Base-by-base conservation (phyloP, 2,329 filamentous ascomycete genomes). In the Fusarium newnesense region DNA sequence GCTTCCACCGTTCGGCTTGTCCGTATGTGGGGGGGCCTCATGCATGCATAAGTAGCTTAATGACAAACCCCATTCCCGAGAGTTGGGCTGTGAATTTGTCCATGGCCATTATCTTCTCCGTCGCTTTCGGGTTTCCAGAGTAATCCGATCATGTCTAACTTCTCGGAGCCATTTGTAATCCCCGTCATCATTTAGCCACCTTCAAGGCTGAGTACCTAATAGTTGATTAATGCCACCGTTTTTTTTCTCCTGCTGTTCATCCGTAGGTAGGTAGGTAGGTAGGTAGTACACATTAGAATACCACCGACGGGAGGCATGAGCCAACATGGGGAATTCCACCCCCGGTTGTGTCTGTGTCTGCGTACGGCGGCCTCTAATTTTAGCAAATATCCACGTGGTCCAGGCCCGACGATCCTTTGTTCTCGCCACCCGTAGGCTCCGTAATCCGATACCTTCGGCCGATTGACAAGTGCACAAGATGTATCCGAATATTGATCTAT, bases 1-100 rank as follows among this genome's bases (percentile, higher is more conserved):
- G 74, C 75, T 72, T 67, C 58, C 59, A 72, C 66, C 37, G 65
- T 73, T 77, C 75, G 75, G 75, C 72, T 57, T 77, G 66, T 64
- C 75, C 75, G 75, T 57, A 73, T 65, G 68, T 54, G 60, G 64
- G 65, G 61, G 56, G 49, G 18, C 18, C 26, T n/a, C 34, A 39
- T 54, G 32, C 19, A 39, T 34, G 54, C 54, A 37, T 34, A 13
- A 37, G 42, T 42, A 67, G 37, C 58, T 52, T 46, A 37, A 53
- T 50, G 43, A 34, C 50, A 50, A 65, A 57, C 54, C 60, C 50
- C 43, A 72, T 53, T 62, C 50, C 64, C 67, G 43, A 46, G 32
- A 54, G 26, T 47, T 49, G 21, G 59, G n/a, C 36, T 40, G 24
- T 26, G 16, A 39, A 19, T 43, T 49, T 40, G 42, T 26, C 49